A percentile compares a stretch with the other conserved stretches of the same genome.
These are phyloP conservation scores for Aspergillus caelatus DNA, from an alignment of 2,329 filamentous ascomycete species.

Conservation along the genomic window DNA sequence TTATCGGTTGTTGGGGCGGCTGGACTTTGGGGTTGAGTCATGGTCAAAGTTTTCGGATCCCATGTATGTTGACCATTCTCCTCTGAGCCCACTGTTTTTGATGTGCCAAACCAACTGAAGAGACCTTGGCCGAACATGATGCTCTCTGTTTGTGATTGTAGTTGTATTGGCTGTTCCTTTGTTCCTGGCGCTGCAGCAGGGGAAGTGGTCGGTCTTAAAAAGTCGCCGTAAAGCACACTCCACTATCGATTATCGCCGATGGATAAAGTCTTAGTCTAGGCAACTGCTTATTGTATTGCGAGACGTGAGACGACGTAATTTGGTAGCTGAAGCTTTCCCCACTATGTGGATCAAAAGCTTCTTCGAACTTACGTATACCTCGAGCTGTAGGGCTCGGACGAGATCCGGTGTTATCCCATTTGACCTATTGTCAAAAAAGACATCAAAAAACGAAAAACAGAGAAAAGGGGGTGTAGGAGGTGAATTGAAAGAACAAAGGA, in stretches of 20 bases:
- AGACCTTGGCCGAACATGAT: neutral
- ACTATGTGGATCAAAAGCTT: neutral
- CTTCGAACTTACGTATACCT: neutral
- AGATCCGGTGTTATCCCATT: neutral
- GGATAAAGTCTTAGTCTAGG: neutral
- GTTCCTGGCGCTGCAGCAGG: neutral
- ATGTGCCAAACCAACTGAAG: constrained; percentile 8
- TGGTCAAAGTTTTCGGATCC: constrained; percentile 9
- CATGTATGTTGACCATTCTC: constrained; percentile 5
- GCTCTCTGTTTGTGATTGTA: neutral
- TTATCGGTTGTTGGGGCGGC: neutral
- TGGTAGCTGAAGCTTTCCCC: neutral
- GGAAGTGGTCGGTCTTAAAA: neutral
- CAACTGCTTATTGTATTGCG: neutral
- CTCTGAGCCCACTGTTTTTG: neutral
- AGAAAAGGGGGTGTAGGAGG: neutral
- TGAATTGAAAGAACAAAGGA: too few species aligned
- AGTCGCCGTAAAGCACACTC: neutral
- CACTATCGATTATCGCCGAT: neutral
- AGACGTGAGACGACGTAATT: neutral
- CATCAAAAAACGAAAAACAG: neutral
- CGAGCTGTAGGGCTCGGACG: neutral
- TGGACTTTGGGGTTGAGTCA: constrained; percentile 8
- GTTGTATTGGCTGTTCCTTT: neutral
- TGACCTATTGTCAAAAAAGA: neutral